A percentile compares a stretch with the other conserved stretches of the same genome.
Conservation (phyloP, 177 flowering plant species). For the Vitis hybrid region DNA sequence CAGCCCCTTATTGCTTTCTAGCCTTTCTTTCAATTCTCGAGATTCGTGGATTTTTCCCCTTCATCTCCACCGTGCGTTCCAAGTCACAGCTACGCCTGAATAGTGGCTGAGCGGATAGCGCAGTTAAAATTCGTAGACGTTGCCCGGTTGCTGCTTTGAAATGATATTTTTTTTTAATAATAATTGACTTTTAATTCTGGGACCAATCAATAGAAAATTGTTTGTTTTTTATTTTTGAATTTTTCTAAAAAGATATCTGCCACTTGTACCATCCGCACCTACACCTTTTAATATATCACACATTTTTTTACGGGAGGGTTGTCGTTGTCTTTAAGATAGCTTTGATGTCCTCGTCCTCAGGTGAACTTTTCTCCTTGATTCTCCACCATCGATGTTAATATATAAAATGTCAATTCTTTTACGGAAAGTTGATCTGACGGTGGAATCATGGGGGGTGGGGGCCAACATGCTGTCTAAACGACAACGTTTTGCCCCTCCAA, state of each 20-base stretch:
- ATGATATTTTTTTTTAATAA: background rate
- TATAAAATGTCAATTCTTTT: background rate
- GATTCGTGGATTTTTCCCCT: too few relatives aligned
- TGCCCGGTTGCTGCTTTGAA: background rate
- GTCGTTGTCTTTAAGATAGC: background rate
- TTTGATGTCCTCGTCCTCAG: slow-evolving; percentile 1
- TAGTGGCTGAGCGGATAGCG: background rate
- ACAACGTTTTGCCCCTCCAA: too few relatives aligned
- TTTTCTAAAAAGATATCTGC: background rate
- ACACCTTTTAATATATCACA: background rate
- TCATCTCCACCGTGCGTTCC: too few relatives aligned
- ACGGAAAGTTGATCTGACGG: slow-evolving; percentile 14
- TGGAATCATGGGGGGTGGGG: too few relatives aligned
- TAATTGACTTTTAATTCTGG: slow-evolving; percentile 1
- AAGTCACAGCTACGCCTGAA: too few relatives aligned
- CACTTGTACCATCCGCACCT: slow-evolving; percentile 18
- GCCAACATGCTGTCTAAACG: background rate
- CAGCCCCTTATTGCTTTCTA: too few relatives aligned
- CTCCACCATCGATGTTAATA: background rate
- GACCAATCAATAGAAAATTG: slow-evolving; percentile 2
- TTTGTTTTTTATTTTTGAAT: background rate
- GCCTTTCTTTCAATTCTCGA: too few relatives aligned
- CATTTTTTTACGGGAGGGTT: background rate
- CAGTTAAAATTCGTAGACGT: slow-evolving; percentile 1
- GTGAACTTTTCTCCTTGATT: background rate